These are phyloP conservation scores for Lojkania enalia DNA, from an alignment of 2,329 filamentous ascomycete genomes.

Conservation along the genomic window DNA sequence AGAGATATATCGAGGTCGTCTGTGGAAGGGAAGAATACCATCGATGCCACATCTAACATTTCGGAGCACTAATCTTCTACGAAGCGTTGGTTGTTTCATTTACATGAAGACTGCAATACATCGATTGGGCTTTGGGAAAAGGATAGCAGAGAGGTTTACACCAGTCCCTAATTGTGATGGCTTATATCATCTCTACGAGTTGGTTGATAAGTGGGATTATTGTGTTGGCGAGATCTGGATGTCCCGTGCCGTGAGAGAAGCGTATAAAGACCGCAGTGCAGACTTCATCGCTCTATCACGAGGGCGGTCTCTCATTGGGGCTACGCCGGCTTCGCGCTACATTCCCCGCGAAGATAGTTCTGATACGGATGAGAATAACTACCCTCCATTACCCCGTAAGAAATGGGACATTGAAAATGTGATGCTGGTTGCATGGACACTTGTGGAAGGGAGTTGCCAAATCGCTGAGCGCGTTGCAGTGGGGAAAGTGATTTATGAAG, in stretches of 20 bases:
- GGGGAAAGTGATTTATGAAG: background rate
- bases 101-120: background rate
- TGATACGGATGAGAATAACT: background rate
- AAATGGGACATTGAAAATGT: background rate
- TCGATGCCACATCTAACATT: background rate
- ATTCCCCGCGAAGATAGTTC: background rate
- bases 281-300: slow-evolving; percentile 1
- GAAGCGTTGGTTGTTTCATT: background rate
- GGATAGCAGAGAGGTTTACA: background rate
- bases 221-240: background rate
- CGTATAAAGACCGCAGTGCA: background rate
- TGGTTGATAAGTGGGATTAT: background rate
- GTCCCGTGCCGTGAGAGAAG: background rate
- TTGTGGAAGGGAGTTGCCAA: no score
- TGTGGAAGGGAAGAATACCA: background rate
- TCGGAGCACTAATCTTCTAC: background rate
- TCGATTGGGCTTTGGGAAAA: background rate
- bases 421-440: slow-evolving; percentile 2
- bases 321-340: background rate
- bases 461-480: background rate
- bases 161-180: no score
- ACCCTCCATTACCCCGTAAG: background rate
- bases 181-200: background rate
- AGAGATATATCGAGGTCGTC: background rate
- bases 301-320: background rate